Conservation (phyloP, 1,284 basidiomycete species). For the Ganoderma resinaceum region DNA sequence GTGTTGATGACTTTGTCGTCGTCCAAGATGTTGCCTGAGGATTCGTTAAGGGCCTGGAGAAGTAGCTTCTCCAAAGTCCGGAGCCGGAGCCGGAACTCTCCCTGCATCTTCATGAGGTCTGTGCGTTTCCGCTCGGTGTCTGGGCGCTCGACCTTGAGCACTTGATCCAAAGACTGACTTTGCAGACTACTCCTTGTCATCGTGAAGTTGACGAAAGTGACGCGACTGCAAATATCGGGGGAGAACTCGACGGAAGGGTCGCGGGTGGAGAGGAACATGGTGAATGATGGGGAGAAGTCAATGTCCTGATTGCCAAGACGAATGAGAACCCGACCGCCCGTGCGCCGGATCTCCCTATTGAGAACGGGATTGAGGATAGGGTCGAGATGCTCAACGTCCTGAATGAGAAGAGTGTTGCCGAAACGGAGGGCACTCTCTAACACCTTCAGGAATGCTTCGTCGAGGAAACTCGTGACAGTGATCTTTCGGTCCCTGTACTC, state of each 20-base stretch:
- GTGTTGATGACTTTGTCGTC: slow-evolving; percentile 99
- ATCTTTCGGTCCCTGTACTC: slow-evolving; percentile 98
- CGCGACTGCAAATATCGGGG: slow-evolving; percentile 98
- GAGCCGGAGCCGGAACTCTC: slow-evolving; percentile 94
- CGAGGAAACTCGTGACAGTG: slow-evolving; percentile 97
- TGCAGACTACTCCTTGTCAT: slow-evolving; percentile 99
- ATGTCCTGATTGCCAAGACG: slow-evolving; percentile 99
- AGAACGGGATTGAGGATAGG: slow-evolving; percentile 98
- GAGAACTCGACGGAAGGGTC: slow-evolving; percentile 98
- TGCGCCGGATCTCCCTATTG: slow-evolving; percentile 95
- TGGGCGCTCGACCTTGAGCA: slow-evolving; percentile 95
- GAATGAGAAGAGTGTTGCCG: slow-evolving; percentile 96
- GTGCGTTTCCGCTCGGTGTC: slow-evolving; percentile 97
- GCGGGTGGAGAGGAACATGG: slow-evolving; percentile 97
- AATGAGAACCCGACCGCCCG: slow-evolving; percentile 97
- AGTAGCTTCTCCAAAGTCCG: slow-evolving; percentile 94
- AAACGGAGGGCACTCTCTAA: slow-evolving; percentile 99
- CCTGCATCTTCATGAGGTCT: slow-evolving; percentile 99
- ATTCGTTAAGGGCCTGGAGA: slow-evolving; percentile 96
- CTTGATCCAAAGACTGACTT: slow-evolving; percentile 97
- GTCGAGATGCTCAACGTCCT: slow-evolving; percentile 98
- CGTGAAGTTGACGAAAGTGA: slow-evolving; percentile 99
- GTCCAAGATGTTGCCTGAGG: slow-evolving; percentile 95
- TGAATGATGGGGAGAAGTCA: slow-evolving; percentile 99
- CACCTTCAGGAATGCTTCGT: slow-evolving; percentile 98